Evolutionary conservation across 257 asterid species (phyloP), one percentile per base, ranked within the genome.

Genomic region (Salvia hispanica): DNA sequence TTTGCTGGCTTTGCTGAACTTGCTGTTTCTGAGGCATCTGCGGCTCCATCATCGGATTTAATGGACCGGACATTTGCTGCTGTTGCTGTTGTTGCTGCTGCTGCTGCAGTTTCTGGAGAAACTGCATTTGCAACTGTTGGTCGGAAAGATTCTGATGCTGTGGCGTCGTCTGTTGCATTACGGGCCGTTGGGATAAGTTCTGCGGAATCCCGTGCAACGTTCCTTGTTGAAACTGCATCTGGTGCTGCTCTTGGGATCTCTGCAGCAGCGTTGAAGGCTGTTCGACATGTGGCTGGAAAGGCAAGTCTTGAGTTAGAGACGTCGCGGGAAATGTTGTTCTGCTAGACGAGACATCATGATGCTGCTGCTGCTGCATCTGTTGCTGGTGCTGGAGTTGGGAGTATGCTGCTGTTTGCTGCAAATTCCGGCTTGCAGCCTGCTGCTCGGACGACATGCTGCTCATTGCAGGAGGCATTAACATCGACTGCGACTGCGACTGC

Each of bases 31-130:
- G 87, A 45, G 82, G 66, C 62, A 82, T 67, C 65, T 73, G 90
- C 46, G 87, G 74, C 69, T 89, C 98, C 78, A 78, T 52, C 21
- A 67, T 76, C 16, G 85, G 71, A 76, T 81, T 80, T 16, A 80
- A 64, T 0, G 87, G 80, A 54, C 85, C 71, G 9, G 76, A 52
- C 59, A 75, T 36, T 45, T 78, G 95, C n/a, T 79, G 83, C 3
- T 25, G 31, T 2, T 25, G 31, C 3, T 25, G 25, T 10, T 80
- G n/a, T n/a, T n/a, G 93, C 18, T 76, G 88, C 6, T 79, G 84
- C n/a, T 90, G 96, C 55, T 89, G 96, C 72, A 80, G 76, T 72
- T 90, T 85, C 71, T 88, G 96, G 54, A 92, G 89, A 72, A 83
- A 75, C 79, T 90, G 97, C 66, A 87, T 48, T 71, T 91, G 98